phyloP scores from a whole-genome alignment of 1,284 basidiomycete genomes.

The Sanguinoderma infundibulare region DNA sequence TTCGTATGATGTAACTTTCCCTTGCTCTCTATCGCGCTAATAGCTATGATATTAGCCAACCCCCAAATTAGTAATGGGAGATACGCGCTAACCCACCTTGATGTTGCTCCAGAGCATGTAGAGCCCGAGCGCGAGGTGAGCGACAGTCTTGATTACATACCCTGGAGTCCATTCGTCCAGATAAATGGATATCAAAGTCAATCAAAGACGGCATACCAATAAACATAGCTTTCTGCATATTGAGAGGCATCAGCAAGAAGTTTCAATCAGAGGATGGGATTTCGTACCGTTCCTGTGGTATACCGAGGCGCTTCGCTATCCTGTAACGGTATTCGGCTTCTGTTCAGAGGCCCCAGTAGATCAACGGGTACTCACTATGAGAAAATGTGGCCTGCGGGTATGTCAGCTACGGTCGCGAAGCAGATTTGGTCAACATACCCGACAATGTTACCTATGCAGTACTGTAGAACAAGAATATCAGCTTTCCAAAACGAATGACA shows the following conservation, averaged over 20 bases:
- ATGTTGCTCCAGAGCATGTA: slow-evolving; percentile 21
- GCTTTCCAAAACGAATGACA: not conserved
- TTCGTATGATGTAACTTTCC: slow-evolving; percentile 6
- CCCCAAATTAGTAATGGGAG: not conserved
- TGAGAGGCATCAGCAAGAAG: too few species aligned
- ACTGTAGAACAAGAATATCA: not conserved
- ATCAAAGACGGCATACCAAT: not conserved
- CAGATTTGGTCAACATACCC: not conserved
- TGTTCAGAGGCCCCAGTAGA: too few species aligned
- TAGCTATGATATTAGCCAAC: not conserved
- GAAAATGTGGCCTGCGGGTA: not conserved
- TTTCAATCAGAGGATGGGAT: not conserved
- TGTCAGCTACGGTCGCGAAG: not conserved
- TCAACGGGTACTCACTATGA: slow-evolving; percentile 4
- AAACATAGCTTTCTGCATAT: slow-evolving; percentile 17
- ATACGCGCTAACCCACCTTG: not conserved
- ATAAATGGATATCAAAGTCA: not conserved
- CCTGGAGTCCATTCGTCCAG: not conserved
- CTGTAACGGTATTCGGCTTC: not conserved
- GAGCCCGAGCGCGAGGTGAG: slow-evolving; percentile 10
- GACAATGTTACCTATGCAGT: slow-evolving; percentile 18
- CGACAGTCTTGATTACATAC: slow-evolving; percentile 16
- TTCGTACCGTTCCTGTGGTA: not conserved
- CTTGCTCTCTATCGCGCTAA: slow-evolving; percentile 14
- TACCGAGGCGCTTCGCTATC: not conserved